Base-by-base conservation (phyloP, 495 filamentous ascomycete species). In the Physcia stellaris region DNA sequence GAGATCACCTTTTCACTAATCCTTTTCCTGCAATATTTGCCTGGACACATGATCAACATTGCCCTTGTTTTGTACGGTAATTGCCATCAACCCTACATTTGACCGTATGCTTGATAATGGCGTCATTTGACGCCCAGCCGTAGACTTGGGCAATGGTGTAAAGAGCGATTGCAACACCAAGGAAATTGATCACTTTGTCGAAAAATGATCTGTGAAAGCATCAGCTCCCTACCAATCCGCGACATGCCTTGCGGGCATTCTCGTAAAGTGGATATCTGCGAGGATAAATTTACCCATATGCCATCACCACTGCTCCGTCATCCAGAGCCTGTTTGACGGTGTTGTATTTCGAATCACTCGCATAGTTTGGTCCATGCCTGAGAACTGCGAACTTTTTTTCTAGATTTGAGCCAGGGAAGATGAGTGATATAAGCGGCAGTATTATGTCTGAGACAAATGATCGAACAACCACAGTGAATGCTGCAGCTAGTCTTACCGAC, bases 361-460 rank as follows among this genome's bases (percentile, higher is more conserved):
- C 52, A 37, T 62, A 70, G 37, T 73, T 57, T 1, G 70, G 67
- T 0, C 81, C 80, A 4, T 54, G 33, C 15, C 58, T 66, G 32
- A 85, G 51, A 5, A 82, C 70, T 0, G 78, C 73, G 45, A 86
- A 86, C 54, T 83, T 83, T 58, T 80, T 75, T 35, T 79, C 73
- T 48, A 86, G 68, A 51, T 85, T 85, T 30, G 72, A 67, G 43
- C 79, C 69, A 34, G 84, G 55, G 28, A 79, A 79, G 12, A 86
- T 51, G 15, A 85, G 59, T 6, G 78, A 79, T 24, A 86, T 53
- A 4, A 80, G 64, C 7, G 81, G 81, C 22, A 83, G 60, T 11
- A 83, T 55, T 22, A 85, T 67, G 46, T 85, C 81, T 29, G 67
- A 71, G 6, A 83, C 78, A 43, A 86, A 77, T 3, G 75, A 80